A percentile compares a stretch with the other conserved stretches of the same genome.
phyloP scores from a whole-genome alignment of 108 stramenopile species.

The Seminavis robusta region DNA sequence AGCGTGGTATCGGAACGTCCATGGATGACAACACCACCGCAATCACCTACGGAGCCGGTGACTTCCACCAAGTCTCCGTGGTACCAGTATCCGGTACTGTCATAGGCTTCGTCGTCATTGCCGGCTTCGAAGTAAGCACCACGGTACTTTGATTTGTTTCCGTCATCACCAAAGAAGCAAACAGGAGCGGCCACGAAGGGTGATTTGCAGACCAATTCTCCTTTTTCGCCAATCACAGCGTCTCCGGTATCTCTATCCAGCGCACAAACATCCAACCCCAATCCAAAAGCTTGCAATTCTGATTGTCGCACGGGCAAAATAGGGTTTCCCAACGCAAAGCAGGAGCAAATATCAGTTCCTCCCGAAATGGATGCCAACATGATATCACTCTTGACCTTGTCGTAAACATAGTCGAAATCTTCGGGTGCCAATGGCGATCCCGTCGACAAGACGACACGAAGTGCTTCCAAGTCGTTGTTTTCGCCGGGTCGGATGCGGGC shows the following conservation, averaged over 20 bases:
- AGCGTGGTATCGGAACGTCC: conserved; percentile 27
- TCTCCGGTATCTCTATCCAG: conserved; percentile 14
- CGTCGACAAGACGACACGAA: conserved; percentile 32
- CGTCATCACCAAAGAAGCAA: conserved; percentile 28
- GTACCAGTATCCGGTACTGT: conserved; percentile 24
- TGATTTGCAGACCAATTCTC: conserved; percentile 23
- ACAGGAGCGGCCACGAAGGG: conserved; percentile 31
- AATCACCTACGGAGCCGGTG: conserved; percentile 24
- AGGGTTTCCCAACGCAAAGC: conserved; percentile 36
- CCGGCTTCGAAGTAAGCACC: conserved; percentile 27
- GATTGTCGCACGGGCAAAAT: conserved; percentile 17
- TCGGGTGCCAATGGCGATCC: conserved; percentile 25
- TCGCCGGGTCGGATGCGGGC: conserved; percentile 16
- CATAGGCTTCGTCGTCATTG: no score
- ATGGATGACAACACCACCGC: conserved; percentile 33
- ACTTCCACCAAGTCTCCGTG: conserved; percentile 34
- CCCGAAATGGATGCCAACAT: conserved; percentile 36
- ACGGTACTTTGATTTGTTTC: conserved; percentile 25
- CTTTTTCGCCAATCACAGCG: conserved; percentile 21
- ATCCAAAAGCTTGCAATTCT: conserved; percentile 25
- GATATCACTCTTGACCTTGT: conserved; percentile 21
- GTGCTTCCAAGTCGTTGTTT: conserved; percentile 14
- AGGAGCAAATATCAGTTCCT: conserved; percentile 38
- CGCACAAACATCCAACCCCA: conserved; percentile 28
- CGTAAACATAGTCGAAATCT: conserved; percentile 37